These are phyloP conservation scores for Helicocarpus griseus DNA, from an alignment of 2,329 filamentous ascomycete species.

Conservation along the genomic window DNA sequence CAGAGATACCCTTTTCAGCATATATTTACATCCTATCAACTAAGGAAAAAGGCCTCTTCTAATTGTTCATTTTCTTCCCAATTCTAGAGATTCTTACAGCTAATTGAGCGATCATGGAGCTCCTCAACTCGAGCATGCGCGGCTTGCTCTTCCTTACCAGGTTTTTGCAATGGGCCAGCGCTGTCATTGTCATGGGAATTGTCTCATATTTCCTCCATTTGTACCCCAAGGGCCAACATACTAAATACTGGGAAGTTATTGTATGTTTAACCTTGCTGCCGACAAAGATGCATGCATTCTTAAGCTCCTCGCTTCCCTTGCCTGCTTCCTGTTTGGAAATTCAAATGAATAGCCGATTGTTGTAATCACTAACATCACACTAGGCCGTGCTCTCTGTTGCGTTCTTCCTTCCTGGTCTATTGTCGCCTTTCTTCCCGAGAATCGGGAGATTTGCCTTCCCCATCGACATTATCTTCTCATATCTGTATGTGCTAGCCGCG, in stretches of 20 bases:
- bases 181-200: slow-evolving; percentile 34
- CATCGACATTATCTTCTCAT: slow-evolving; percentile 38
- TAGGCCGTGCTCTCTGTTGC: slow-evolving; percentile 28
- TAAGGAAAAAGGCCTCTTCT: too few species aligned
- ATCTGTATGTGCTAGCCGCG: slow-evolving; percentile 36
- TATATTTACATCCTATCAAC: neutral
- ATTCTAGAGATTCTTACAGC: neutral
- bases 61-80: neutral
- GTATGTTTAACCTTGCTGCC: slow-evolving; percentile 21
- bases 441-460: slow-evolving; percentile 28
- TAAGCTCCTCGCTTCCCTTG: neutral
- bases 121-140: slow-evolving; percentile 2
- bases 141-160: slow-evolving; percentile 7
- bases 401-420: slow-evolving; percentile 35
- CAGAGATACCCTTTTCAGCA: neutral
- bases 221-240: slow-evolving; percentile 22
- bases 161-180: slow-evolving; percentile 28
- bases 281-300: too few species aligned
- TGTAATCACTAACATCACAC: neutral
- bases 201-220: slow-evolving; percentile 30
- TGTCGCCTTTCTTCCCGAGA: slow-evolving; percentile 30
- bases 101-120: neutral
- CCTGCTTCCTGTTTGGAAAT: neutral
- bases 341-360: neutral
- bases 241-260: slow-evolving; percentile 33